These are phyloP conservation scores for Neoarthrinium moseri DNA, from an alignment of 2,329 filamentous ascomycete species.

Conservation along the genomic window DNA sequence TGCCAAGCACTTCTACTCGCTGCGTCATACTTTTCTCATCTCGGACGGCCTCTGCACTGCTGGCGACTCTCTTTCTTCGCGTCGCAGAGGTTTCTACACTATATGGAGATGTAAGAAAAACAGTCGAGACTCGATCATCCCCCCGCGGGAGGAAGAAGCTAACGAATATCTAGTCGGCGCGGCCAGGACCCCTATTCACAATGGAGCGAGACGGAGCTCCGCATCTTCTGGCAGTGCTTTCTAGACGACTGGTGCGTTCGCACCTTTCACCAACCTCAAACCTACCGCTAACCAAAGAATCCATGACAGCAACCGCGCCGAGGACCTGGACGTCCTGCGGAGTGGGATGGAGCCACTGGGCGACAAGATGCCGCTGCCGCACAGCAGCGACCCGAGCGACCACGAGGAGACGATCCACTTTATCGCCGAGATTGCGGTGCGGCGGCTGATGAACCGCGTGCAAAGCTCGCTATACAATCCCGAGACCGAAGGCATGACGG, in stretches of 20 bases:
- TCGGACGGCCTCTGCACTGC: constrained; percentile 35
- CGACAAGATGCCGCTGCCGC: constrained; percentile 33
- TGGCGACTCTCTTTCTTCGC: constrained; percentile 33
- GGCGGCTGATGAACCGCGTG: constrained; percentile 40
- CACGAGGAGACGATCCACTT: constrained; percentile 35
- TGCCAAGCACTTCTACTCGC: constrained; percentile 35
- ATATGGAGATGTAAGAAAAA: constrained; percentile 27
- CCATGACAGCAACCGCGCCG: constrained; percentile 60
- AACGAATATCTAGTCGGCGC: constrained; percentile 15
- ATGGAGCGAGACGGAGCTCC: constrained; percentile 45
- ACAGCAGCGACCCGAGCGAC: constrained; percentile 28
- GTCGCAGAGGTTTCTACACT: constrained; percentile 27
- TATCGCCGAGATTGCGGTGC: constrained; percentile 39
- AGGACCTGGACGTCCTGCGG: constrained; percentile 52
- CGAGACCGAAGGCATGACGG: constrained; percentile 20
- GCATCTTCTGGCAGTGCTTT: constrained; percentile 71
- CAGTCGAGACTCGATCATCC: not conserved
- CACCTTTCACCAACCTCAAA: not conserved
- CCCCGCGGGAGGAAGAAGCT: no score
- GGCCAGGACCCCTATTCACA: constrained; percentile 17
- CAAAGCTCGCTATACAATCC: constrained; percentile 38
- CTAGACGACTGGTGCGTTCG: constrained; percentile 64
- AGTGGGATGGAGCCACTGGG: constrained; percentile 36
- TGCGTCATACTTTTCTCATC: constrained; percentile 34
- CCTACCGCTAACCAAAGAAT: not conserved